Evolutionary conservation across 2,329 filamentous ascomycete species (phyloP), one percentile per base, ranked within the genome.

Genomic region (Aspergillus sp.): DNA sequence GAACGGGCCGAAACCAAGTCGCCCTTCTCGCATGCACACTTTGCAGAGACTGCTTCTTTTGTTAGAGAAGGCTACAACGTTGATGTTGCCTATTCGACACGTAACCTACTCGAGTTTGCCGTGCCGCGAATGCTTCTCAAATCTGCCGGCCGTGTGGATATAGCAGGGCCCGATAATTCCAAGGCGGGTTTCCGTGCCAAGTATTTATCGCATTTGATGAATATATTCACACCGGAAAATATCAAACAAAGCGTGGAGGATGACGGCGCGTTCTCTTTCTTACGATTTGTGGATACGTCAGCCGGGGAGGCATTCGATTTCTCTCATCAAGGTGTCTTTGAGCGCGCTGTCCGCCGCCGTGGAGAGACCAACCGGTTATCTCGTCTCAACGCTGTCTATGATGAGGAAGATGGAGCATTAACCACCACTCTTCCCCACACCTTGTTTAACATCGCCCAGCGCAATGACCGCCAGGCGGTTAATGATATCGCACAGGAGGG

Each of bases 11-110:
- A 98, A 60, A 96, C 91, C 8, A 88, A 85, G 23, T 96, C 93
- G 8, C 91, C 95, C 0, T 88, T 93, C 68, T 89, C 91, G 1
- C 87, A 89, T 66, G 86, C 87, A n/a, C 86, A 89, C 72, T 99
- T 93, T 75, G 95, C 93, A 14, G 95, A 99, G 79, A 97, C 93
- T 0, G 93, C 91, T 0, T 97, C 93, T 0, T 98, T 99, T 74
- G 82, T 97, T 65, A 90, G 95, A 21, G 95, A 99, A 73, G 93
- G 93, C 7, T 84, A 81, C 59, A 87, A 88, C 61, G 84, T 98
- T 51, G 81, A 89, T 19, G 89, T 97, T 19, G 87, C 85, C 41
- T 99, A 99, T 74, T 97, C 93, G 2, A 90, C 91, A 0, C 87
- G 91, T 59, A 98, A 88, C 69, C 66, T 90, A 66, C 93, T 99